A percentile compares a stretch with the other conserved stretches of the same genome.
Evolutionary conservation across 2,329 filamentous ascomycete species (phyloP).

Genomic region (Nigrograna mackinnonii): DNA sequence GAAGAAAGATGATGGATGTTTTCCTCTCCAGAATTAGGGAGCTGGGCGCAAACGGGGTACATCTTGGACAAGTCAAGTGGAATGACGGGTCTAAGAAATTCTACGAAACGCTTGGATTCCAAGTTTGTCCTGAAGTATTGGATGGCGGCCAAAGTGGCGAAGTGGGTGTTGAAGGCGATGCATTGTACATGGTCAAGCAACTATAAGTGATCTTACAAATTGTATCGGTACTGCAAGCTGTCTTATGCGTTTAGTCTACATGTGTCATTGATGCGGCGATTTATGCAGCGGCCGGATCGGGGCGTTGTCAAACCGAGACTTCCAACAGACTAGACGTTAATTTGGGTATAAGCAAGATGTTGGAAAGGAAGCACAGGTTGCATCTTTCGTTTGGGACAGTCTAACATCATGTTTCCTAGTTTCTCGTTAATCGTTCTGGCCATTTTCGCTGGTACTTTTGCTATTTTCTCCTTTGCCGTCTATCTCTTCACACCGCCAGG

Average conservation of each 20-base stretch:
- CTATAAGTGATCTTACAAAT: too few relatives aligned
- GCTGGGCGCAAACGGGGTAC: conserved; percentile 31
- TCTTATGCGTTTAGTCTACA: too few relatives aligned
- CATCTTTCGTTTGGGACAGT: too few relatives aligned
- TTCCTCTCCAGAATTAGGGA: conserved; percentile 24
- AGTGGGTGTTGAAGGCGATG: conserved; percentile 22
- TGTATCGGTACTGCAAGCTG: too few relatives aligned
- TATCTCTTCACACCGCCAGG: conserved; percentile 28
- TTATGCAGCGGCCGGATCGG: too few relatives aligned
- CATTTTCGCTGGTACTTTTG: conserved; percentile 18
- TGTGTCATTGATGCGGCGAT: too few relatives aligned
- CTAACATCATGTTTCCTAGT: conserved; percentile 25
- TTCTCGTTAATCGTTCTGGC: conserved; percentile 24
- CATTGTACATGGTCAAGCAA: conserved; percentile 25
- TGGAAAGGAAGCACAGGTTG: too few relatives aligned
- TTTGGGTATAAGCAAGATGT: background rate
- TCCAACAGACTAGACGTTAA: background rate
- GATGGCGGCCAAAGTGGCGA: conserved; percentile 31
- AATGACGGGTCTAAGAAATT: conserved; percentile 32
- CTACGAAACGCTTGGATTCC: conserved; percentile 30
- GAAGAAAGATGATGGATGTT: conserved; percentile 26
- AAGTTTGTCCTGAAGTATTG: conserved; percentile 22
- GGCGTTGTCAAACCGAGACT: too few relatives aligned
- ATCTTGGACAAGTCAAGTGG: conserved; percentile 38
- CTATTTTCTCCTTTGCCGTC: conserved; percentile 22